Evolutionary conservation across 805 yeast species (phyloP), one percentile per base, ranked within the genome.

Genomic region (Phaffomyces antillensis): DNA sequence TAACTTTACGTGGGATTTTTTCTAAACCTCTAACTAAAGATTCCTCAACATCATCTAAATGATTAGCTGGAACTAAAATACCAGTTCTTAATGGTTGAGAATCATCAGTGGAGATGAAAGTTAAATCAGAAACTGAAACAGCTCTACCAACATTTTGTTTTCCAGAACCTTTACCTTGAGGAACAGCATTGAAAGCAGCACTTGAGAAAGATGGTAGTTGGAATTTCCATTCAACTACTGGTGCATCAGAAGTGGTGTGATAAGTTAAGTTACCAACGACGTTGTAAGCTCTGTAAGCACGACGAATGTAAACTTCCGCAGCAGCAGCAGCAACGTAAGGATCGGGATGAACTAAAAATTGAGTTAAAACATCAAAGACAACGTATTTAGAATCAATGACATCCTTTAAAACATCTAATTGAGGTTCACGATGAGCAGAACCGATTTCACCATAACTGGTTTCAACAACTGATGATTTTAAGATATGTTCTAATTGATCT

Each of bases 241-340:
- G 95, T 37, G 70, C 67, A 9, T 72, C 76, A 23, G 65, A 55
- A 30, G 76, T 73, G 43, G 66, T 72, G 51, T 75, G 77, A 59
- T 87, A 86, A 44, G 71, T 68, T 43, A 95, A 76, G 51, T 82
- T 84, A 44, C 86, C 83, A 50, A 93, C 82, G 50, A 93, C 83
- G 36, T 88, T 83, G 70, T 95, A 93, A 34, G 98, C 98, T 60
- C 98, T 81, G 73, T 90, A 93, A 38, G 98, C 95, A 65, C 99
- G 84, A 65, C 98, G 84, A 48, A 90, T 83, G 66, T 93, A 93
- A 47, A 93, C 96, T 68, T 93, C 97, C 39, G 96, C 88, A 33
- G 99, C 98, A 33, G 99, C 98, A 53, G 91, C 78, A 4, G 91
- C 85, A 49, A 93, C 91, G 75, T 87, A 86, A 40, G 84, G 86